These are phyloP conservation scores for Colletotrichum navitas DNA, from an alignment of 2,329 filamentous ascomycete species.

Conservation along the genomic window DNA sequence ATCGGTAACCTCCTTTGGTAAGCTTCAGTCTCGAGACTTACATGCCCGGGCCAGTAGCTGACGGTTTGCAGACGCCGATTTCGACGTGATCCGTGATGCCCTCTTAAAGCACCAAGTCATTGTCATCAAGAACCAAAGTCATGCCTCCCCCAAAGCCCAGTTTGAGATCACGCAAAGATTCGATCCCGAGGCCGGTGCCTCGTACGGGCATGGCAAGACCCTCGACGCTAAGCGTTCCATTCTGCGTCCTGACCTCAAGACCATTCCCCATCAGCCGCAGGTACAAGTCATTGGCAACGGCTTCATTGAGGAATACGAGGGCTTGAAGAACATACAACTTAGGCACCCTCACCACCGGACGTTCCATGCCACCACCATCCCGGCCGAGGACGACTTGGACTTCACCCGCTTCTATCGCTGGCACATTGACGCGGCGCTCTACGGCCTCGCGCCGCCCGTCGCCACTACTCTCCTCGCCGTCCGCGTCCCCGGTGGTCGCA, in stretches of 20 bases:
- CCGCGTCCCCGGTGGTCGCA: slow-evolving; percentile 74
- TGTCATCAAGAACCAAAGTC: slow-evolving; percentile 76
- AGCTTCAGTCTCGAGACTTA: slow-evolving; percentile 46
- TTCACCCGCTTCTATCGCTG: slow-evolving; percentile 77
- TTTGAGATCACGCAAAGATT: slow-evolving; percentile 81
- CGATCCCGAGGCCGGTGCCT: slow-evolving; percentile 72
- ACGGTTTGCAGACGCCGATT: slow-evolving; percentile 68
- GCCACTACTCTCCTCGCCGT: slow-evolving; percentile 81
- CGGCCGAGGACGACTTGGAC: slow-evolving; percentile 63
- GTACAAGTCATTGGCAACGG: slow-evolving; percentile 84
- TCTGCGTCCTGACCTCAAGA: slow-evolving; percentile 84
- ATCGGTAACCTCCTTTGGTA: slow-evolving; percentile 72
- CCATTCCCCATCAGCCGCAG: slow-evolving; percentile 82
- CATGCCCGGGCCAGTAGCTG: slow-evolving; percentile 24
- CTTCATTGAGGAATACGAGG: slow-evolving; percentile 76
- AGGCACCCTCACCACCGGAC: slow-evolving; percentile 83
- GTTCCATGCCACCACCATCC: slow-evolving; percentile 76
- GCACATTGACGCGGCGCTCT: slow-evolving; percentile 85
- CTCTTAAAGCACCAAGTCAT: slow-evolving; percentile 78
- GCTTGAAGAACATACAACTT: slow-evolving; percentile 74
- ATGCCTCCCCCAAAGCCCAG: slow-evolving; percentile 76
- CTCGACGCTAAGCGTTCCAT: slow-evolving; percentile 74
- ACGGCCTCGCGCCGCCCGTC: slow-evolving; percentile 79
- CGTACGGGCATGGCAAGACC: slow-evolving; percentile 83
- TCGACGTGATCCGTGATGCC: slow-evolving; percentile 71